Conservation (phyloP, 768 basidiomycete genomes). For the Macrocybe gigantea region DNA sequence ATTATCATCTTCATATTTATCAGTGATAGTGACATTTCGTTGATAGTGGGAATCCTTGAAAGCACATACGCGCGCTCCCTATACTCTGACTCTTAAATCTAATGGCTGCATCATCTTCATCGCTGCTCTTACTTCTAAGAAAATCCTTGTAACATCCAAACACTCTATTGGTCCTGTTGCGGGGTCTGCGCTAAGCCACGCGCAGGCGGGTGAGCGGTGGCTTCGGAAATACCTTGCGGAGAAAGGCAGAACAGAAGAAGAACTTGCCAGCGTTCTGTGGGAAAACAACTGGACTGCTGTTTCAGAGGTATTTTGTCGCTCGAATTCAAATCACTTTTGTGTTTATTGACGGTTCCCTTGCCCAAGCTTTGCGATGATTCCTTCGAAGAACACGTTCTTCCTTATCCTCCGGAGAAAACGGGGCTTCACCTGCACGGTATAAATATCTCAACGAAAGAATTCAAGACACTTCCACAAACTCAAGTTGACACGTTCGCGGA, state of each 20-base stretch:
- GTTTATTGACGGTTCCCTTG: background rate
- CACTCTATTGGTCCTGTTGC: conserved; percentile 70
- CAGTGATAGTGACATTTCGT: background rate
- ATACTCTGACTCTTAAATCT: conserved; percentile 85
- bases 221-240: conserved; percentile 57
- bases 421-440: conserved; percentile 93
- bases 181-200: conserved; percentile 53
- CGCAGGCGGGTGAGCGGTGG: conserved; percentile 82
- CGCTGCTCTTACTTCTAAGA: conserved; percentile 67
- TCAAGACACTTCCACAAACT: conserved; percentile 64
- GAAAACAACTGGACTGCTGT: conserved; percentile 83
- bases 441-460: conserved; percentile 61
- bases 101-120: conserved; percentile 98
- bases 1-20: background rate
- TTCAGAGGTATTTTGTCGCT: conserved; percentile 61
- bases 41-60: conserved; percentile 72
- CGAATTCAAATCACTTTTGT: background rate
- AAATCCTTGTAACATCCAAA: conserved; percentile 86
- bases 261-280: conserved; percentile 75
- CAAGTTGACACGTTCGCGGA: conserved; percentile 75
- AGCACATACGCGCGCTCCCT: conserved; percentile 65
- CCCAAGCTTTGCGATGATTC: conserved; percentile 92
- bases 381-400: conserved; percentile 95
- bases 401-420: conserved; percentile 73
- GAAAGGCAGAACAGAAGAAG: conserved; percentile 60